A percentile compares a stretch with the other conserved stretches of the same genome.
Conservation (phyloP, 306 rosid species). For the Astragalus glycyphyllos region DNA sequence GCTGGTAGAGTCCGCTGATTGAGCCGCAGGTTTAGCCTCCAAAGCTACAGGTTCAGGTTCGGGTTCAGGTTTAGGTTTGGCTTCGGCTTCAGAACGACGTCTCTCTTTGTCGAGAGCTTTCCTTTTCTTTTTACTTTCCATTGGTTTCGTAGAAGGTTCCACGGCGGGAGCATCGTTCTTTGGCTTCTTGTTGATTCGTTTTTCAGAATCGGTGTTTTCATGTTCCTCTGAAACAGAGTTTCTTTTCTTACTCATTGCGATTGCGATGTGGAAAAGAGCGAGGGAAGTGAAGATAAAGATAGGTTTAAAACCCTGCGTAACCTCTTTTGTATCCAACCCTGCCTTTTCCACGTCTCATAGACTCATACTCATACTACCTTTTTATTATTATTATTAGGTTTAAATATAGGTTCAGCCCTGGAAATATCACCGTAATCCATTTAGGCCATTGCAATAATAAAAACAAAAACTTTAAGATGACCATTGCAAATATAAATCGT, state of each 20-base stretch:
- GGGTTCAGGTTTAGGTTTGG: constrained; percentile 22
- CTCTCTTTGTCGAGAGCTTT: constrained; percentile 70
- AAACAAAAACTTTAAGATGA: too few species aligned
- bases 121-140: constrained; percentile 80
- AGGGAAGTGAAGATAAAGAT: too few species aligned
- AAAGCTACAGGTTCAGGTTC: constrained; percentile 21
- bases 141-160: constrained; percentile 55
- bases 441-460: too few species aligned
- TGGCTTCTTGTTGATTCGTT: constrained; percentile 48
- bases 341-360: too few species aligned
- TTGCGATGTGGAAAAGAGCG: too few species aligned
- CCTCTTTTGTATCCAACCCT: too few species aligned
- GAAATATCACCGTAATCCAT: too few species aligned
- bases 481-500: too few species aligned
- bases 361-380: too few species aligned
- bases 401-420: too few species aligned
- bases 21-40: constrained; percentile 36
- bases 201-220: constrained; percentile 28
- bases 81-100: constrained; percentile 32
- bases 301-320: too few species aligned
- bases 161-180: constrained; percentile 41
- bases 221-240: constrained; percentile 48
- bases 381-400: too few species aligned
- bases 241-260: constrained; percentile 50
- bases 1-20: constrained; percentile 30